Percentiles rank a stretch among this genome's conserved stretches.
These are phyloP conservation scores for Suaeda aralocaspica DNA, from an alignment of 148 eudicot genomes.

Conservation along the genomic window DNA sequence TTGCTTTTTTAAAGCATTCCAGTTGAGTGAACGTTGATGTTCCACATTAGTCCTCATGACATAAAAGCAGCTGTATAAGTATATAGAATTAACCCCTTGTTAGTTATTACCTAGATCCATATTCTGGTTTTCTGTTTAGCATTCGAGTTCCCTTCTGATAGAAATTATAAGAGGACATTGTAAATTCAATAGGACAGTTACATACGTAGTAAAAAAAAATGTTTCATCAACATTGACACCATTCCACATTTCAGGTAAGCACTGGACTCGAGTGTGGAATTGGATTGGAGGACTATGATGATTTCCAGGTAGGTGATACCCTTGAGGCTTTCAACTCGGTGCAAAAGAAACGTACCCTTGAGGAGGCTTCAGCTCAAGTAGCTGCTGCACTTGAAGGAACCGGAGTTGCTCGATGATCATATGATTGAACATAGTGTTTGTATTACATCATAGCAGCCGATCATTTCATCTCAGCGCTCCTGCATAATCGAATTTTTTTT, in stretches of 20 bases:
- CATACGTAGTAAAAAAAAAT: too few relatives aligned
- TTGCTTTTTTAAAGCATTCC: too few relatives aligned
- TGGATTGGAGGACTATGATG: slow-evolving; percentile 58
- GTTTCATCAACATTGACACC: not conserved
- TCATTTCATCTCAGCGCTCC: slow-evolving; percentile 4
- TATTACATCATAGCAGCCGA: slow-evolving; percentile 2
- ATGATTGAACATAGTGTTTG: not conserved
- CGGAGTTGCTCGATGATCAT: slow-evolving; percentile 38
- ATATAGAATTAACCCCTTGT: too few relatives aligned
- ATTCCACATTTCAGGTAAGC: slow-evolving; percentile 49
- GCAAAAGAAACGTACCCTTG: slow-evolving; percentile 82
- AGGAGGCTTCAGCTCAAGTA: slow-evolving; percentile 93
- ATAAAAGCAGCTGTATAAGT: too few relatives aligned
- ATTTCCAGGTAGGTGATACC: slow-evolving; percentile 68
- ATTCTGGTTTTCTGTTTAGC: too few relatives aligned
- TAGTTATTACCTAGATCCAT: too few relatives aligned
- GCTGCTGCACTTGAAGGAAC: slow-evolving; percentile 66
- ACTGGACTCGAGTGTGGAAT: slow-evolving; percentile 93
- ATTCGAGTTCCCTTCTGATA: too few relatives aligned
- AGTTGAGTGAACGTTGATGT: too few relatives aligned
- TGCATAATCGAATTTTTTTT: not conserved
- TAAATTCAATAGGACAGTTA: too few relatives aligned
- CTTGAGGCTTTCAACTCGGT: slow-evolving; percentile 67
- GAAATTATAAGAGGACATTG: too few relatives aligned
- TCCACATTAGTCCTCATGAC: too few relatives aligned